Conservation (phyloP, 805 yeast genomes). For the Pichia deserticola region DNA sequence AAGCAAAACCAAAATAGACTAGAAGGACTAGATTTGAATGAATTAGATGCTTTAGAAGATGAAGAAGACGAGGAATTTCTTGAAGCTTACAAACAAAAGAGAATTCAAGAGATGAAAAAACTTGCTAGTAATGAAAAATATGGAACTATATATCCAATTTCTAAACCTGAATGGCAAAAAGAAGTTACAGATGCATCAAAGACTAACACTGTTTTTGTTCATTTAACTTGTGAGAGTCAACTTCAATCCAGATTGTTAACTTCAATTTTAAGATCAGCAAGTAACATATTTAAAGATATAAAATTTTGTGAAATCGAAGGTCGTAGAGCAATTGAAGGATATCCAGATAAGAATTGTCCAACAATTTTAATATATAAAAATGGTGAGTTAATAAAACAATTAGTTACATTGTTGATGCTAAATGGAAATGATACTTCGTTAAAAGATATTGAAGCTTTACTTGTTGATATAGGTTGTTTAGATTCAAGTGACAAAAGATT, state of each 20-base stretch:
- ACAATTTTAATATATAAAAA: constrained; percentile 78
- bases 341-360: constrained; percentile 87
- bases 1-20: constrained; percentile 78
- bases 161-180: constrained; percentile 79
- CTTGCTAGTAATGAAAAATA: constrained; percentile 49
- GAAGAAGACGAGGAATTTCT: constrained; percentile 91
- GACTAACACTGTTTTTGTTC: constrained; percentile 62
- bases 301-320: constrained; percentile 93
- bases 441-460: constrained; percentile 63
- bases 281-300: constrained; percentile 67
- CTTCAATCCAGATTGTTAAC: constrained; percentile 69
- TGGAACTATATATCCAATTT: constrained; percentile 71
- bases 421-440: constrained; percentile 76
- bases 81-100: constrained; percentile 63
- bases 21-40: constrained; percentile 70
- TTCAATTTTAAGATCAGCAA: constrained; percentile 48
- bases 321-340: constrained; percentile 82
- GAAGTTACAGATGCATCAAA: constrained; percentile 81
- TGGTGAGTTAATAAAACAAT: constrained; percentile 72
- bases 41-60: constrained; percentile 80
- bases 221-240: constrained; percentile 60
- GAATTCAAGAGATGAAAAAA: constrained; percentile 66
- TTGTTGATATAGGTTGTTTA: constrained; percentile 63
- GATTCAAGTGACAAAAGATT: constrained; percentile 62
- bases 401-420: constrained; percentile 67